These are phyloP conservation scores for Anastatica hierochuntica DNA, from an alignment of 345 rosid species.

Conservation along the genomic window DNA sequence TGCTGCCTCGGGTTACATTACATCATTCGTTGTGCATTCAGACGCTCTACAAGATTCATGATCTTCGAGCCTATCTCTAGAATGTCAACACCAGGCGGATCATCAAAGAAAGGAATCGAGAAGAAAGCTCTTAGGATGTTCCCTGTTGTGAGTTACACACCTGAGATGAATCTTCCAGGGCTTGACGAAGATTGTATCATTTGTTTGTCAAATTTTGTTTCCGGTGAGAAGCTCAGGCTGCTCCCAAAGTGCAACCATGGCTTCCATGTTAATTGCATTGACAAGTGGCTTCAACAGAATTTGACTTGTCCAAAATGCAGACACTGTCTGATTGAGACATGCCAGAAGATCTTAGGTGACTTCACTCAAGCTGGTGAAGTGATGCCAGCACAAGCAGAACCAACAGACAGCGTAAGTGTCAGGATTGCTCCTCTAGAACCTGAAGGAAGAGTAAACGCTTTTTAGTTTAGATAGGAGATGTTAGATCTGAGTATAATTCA, in stretches of 20 bases:
- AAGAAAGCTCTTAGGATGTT: slow-evolving; percentile 38
- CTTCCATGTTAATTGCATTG: slow-evolving; percentile 43
- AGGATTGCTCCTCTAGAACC: slow-evolving; percentile 31
- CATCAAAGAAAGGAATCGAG: slow-evolving; percentile 32
- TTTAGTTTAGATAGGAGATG: slow-evolving; percentile 15
- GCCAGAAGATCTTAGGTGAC: slow-evolving; percentile 27
- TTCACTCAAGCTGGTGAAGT: slow-evolving; percentile 14
- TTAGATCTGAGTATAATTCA: too few relatives aligned
- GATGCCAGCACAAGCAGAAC: slow-evolving; percentile 10
- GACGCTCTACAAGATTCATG: slow-evolving; percentile 29
- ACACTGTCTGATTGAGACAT: slow-evolving; percentile 34
- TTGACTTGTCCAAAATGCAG: slow-evolving; percentile 54
- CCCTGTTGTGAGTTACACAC: slow-evolving; percentile 34
- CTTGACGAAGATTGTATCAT: slow-evolving; percentile 45
- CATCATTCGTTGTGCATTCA: slow-evolving; percentile 34
- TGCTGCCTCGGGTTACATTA: slow-evolving; percentile 41
- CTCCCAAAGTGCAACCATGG: slow-evolving; percentile 53
- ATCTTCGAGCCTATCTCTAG: slow-evolving; percentile 19
- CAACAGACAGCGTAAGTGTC: slow-evolving; percentile 15
- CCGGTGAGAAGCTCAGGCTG: slow-evolving; percentile 35
- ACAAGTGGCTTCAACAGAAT: slow-evolving; percentile 43
- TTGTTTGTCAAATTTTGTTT: slow-evolving; percentile 38
- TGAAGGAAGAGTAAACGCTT: slow-evolving; percentile 24
- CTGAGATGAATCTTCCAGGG: slow-evolving; percentile 31
- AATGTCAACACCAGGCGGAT: slow-evolving; percentile 7